Conservation (phyloP, 305 asterid species). For the Rubia peregrina region DNA sequence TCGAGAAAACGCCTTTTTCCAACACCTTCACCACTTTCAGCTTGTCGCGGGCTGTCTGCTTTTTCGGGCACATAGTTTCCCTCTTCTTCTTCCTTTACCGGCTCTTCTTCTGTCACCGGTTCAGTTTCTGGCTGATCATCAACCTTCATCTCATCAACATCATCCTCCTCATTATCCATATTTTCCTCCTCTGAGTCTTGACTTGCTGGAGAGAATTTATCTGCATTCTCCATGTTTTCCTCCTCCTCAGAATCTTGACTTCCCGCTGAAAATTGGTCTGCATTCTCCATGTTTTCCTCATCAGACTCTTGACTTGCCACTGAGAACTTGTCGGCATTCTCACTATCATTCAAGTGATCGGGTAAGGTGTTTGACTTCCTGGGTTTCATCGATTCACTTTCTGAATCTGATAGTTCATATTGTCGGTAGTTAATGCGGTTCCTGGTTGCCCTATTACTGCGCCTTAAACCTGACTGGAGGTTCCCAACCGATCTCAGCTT, state of each 20-base stretch:
- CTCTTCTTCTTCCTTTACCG: conserved; percentile 33
- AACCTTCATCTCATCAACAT: conserved; percentile 31
- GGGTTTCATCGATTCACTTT: conserved; percentile 43
- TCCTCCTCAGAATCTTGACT: conserved; percentile 49
- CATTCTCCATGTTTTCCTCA: conserved; percentile 31
- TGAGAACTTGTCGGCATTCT: conserved; percentile 36
- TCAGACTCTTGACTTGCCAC: conserved; percentile 33
- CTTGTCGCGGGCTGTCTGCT: conserved; percentile 34
- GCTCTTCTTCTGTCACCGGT: not conserved
- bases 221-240: conserved; percentile 32
- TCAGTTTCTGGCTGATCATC: conserved; percentile 13
- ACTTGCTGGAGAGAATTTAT: conserved; percentile 40
- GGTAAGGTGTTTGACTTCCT: conserved; percentile 37
- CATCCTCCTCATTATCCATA: conserved; percentile 25
- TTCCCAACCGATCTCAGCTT: conserved; percentile 56
- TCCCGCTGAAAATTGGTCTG: conserved; percentile 35
- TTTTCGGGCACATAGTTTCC: conserved; percentile 31
- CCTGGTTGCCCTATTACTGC: conserved; percentile 80
- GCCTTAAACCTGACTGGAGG: conserved; percentile 66
- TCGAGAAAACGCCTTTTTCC: conserved; percentile 74
- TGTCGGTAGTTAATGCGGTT: conserved; percentile 65
- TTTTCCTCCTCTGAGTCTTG: conserved; percentile 46
- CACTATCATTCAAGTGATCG: conserved; percentile 41
- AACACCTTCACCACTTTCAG: conserved; percentile 35
- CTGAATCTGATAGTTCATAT: conserved; percentile 77